Conservation (phyloP, 805 yeast genomes). For the Lipomyces sp. region DNA sequence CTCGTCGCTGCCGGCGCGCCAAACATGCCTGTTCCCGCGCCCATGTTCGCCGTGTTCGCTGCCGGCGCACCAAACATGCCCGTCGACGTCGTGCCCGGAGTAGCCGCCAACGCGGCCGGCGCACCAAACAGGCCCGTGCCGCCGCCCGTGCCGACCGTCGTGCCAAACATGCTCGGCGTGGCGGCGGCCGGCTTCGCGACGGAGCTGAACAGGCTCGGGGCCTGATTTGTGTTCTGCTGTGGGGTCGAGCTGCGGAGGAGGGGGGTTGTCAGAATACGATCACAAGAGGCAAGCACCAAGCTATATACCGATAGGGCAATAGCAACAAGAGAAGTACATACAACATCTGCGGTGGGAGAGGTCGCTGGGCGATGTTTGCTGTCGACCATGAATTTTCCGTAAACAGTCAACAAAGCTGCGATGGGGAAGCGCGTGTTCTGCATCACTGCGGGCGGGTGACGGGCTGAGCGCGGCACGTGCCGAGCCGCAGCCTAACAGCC, state of each 20-base stretch:
- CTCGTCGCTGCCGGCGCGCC: no score
- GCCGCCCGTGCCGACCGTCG: no score
- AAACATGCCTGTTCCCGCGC: no score
- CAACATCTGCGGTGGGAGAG: no score
- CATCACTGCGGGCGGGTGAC: background rate
- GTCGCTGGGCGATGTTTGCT: no score
- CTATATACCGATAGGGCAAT: background rate
- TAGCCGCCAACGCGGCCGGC: no score
- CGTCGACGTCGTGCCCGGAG: no score
- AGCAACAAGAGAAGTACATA: background rate
- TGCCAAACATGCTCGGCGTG: background rate
- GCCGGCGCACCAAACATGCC: slow-evolving; percentile 1
- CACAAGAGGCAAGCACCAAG: no score
- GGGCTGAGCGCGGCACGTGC: background rate
- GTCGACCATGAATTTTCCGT: background rate
- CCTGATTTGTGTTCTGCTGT: background rate
- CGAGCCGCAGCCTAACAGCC: background rate
- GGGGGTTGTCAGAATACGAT: no score
- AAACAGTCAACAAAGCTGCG: background rate
- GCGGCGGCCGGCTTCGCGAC: slow-evolving; percentile 2
- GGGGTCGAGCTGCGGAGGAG: slow-evolving; percentile 6
- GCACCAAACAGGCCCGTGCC: no score
- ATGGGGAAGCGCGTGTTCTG: background rate
- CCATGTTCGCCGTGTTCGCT: no score
- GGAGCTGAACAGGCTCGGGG: slow-evolving; percentile 17